Evolutionary conservation across 2,329 filamentous ascomycete genomes (phyloP).

Genomic region (Dactylonectria estremocensis): DNA sequence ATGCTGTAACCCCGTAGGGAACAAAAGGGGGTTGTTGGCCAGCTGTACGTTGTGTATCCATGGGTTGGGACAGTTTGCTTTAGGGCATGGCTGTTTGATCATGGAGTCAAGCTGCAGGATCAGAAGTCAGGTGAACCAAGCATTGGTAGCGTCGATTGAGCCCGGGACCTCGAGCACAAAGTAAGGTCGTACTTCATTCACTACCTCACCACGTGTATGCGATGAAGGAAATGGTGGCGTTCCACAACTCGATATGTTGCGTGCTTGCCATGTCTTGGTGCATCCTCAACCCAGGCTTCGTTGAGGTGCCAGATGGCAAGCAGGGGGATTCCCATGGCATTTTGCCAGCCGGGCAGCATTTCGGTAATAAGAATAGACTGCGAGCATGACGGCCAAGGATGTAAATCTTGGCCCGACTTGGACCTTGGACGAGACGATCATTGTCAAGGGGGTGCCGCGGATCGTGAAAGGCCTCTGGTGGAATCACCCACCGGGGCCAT

Average conservation of each 20-base stretch:
- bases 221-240: background rate
- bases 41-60: constrained; percentile 19
- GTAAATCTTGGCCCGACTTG: constrained; percentile 29
- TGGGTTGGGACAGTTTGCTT: constrained; percentile 14
- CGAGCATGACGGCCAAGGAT: constrained; percentile 6
- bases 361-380: constrained; percentile 18
- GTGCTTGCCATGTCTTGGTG: background rate
- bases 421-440: constrained; percentile 15
- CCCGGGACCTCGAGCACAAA: background rate
- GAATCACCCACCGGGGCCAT: background rate
- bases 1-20: constrained; percentile 27
- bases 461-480: constrained; percentile 3
- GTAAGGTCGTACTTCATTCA: background rate
- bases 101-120: constrained; percentile 6
- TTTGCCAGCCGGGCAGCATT: constrained; percentile 2
- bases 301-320: constrained; percentile 1
- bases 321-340: constrained; percentile 13
- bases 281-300: background rate
- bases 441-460: constrained; percentile 12
- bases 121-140: constrained; percentile 16
- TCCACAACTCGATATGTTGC: background rate
- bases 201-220: background rate
- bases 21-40: constrained; percentile 21
- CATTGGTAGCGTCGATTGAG: constrained; percentile 13
- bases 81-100: constrained; percentile 5